phyloP scores from a whole-genome alignment of 1,284 basidiomycete genomes.

The Sphaerobolus stellatus region DNA sequence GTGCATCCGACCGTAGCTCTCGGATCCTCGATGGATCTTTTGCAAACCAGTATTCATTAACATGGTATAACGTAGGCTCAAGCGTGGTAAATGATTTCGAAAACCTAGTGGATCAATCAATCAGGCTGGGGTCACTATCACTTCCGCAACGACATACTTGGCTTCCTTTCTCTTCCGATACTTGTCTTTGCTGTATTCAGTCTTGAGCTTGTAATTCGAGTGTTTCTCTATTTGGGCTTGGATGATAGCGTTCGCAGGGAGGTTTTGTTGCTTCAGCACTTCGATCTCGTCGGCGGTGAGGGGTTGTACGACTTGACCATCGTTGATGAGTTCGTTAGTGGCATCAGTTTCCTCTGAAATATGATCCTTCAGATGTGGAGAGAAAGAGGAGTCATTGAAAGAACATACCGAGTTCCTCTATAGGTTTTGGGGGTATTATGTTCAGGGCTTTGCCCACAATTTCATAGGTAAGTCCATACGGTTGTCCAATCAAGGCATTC shows the following conservation, averaged over 20 bases:
- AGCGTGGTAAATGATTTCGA: constrained; percentile 87
- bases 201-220: constrained; percentile 87
- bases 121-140: not conserved
- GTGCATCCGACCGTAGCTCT: constrained; percentile 83
- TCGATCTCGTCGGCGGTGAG: constrained; percentile 81
- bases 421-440: constrained; percentile 56
- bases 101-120: constrained; percentile 55
- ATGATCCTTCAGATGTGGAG: constrained; percentile 10
- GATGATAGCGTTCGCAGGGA: constrained; percentile 89
- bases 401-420: constrained; percentile 71
- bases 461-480: constrained; percentile 78
- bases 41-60: constrained; percentile 86
- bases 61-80: constrained; percentile 84
- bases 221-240: constrained; percentile 89
- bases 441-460: constrained; percentile 67
- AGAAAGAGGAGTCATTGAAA: not conserved
- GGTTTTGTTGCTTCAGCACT: constrained; percentile 71
- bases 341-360: constrained; percentile 82
- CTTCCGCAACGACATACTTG: constrained; percentile 59
- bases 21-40: constrained; percentile 81
- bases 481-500: constrained; percentile 67
- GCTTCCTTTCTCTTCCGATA: constrained; percentile 93
- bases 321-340: constrained; percentile 86
- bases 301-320: constrained; percentile 75
- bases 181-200: constrained; percentile 96